Percentiles rank a stretch among this genome's conserved stretches.
These are phyloP conservation scores for Schizophyllum commune DNA, from an alignment of 1,284 basidiomycete species.

Conservation along the genomic window DNA sequence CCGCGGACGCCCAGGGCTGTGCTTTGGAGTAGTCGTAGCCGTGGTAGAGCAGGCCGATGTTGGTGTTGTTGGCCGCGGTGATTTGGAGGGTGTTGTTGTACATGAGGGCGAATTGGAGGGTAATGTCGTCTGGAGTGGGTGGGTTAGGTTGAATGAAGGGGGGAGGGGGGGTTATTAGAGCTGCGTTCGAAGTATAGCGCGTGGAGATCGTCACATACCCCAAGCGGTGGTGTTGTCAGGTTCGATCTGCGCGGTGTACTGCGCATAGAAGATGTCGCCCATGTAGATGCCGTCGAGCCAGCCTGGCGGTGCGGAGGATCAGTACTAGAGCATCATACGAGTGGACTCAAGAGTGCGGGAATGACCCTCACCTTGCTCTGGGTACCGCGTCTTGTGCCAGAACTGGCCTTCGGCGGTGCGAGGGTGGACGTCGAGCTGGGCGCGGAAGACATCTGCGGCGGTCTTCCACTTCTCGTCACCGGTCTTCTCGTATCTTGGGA, in stretches of 20 bases:
- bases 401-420: slow-evolving; percentile 36
- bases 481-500: slow-evolving; percentile 24
- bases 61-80: slow-evolving; percentile 24
- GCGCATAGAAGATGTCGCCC: slow-evolving; percentile 38
- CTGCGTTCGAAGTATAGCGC: no score
- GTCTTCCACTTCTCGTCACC: slow-evolving; percentile 29
- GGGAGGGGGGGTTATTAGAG: no score
- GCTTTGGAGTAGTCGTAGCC: slow-evolving; percentile 39
- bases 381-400: slow-evolving; percentile 35
- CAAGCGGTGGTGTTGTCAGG: slow-evolving; percentile 32
- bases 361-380: slow-evolving; percentile 24
- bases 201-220: slow-evolving; percentile 23
- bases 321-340: background rate
- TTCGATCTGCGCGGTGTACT: slow-evolving; percentile 32
- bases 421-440: slow-evolving; percentile 32
- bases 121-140: slow-evolving; percentile 30
- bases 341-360: slow-evolving; percentile 12
- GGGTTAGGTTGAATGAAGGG: no score
- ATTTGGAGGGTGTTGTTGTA: slow-evolving; percentile 34
- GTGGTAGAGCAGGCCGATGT: slow-evolving; percentile 35
- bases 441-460: slow-evolving; percentile 29
- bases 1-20: slow-evolving; percentile 35
- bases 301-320: slow-evolving; percentile 17
- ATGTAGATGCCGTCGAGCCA: slow-evolving; percentile 44
- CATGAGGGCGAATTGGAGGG: slow-evolving; percentile 35